Evolutionary conservation across 2,329 filamentous ascomycete species (phyloP).

Genomic region (Venturia pyrina): DNA sequence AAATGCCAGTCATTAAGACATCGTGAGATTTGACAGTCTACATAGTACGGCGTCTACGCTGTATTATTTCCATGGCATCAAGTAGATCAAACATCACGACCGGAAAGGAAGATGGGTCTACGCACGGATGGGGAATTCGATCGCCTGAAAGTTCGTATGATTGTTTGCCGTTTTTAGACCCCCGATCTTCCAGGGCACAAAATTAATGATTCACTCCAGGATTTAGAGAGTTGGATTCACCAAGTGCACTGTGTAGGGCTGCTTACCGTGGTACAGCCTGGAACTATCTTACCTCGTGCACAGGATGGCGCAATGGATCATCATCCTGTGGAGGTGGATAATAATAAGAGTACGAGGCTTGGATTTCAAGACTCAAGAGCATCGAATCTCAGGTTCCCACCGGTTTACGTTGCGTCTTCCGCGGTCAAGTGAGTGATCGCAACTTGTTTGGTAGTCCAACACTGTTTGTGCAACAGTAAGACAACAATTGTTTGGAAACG

Average conservation of each 20-base stretch:
- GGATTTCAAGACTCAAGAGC: background rate
- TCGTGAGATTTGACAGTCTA: background rate
- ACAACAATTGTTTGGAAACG: slow-evolving; percentile 1
- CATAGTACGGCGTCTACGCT: too few species aligned
- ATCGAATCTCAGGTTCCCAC: background rate
- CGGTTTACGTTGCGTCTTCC: background rate
- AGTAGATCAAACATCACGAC: background rate
- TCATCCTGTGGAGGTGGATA: background rate
- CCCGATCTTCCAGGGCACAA: background rate
- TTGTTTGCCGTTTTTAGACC: background rate
- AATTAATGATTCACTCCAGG: background rate
- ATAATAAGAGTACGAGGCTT: background rate
- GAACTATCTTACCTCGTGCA: background rate
- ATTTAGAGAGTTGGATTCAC: background rate
- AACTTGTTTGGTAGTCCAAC: background rate
- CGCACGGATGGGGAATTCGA: background rate
- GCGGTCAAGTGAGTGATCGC: background rate
- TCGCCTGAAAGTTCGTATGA: background rate
- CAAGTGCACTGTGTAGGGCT: background rate
- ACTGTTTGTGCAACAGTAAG: background rate
- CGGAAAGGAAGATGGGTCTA: background rate
- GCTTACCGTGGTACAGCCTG: background rate
- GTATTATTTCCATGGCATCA: too few species aligned
- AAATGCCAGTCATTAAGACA: background rate
- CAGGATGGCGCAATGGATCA: background rate